These are phyloP conservation scores for Narthecium ossifragum DNA, from an alignment of 106 monocot species.

Conservation along the genomic window DNA sequence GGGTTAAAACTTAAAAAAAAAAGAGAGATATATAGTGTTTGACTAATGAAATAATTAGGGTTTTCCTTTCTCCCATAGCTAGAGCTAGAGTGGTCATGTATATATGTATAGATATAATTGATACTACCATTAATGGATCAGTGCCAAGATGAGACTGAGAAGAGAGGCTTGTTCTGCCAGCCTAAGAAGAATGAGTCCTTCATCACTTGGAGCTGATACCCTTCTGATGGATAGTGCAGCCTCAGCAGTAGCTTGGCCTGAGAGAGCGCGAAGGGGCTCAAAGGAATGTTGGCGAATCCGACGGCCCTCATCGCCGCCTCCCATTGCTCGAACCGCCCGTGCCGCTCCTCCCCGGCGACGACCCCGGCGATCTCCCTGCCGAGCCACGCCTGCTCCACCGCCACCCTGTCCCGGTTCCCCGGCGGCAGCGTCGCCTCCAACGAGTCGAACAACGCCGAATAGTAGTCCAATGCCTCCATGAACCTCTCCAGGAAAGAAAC, in stretches of 20 bases:
- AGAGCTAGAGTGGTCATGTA: background rate
- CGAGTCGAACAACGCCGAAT: constrained; percentile 80
- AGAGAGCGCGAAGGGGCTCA: constrained; percentile 64
- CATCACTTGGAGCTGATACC: constrained; percentile 57
- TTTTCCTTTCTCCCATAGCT: background rate
- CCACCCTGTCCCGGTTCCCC: constrained; percentile 49
- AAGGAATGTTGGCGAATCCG: constrained; percentile 30
- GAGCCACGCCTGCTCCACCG: constrained; percentile 74
- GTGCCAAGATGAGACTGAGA: constrained; percentile 97
- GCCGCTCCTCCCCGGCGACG: constrained; percentile 42
- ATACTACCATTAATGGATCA: constrained; percentile 7
- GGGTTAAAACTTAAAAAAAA: no score
- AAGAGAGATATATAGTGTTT: constrained; percentile 6
- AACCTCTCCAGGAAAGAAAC: constrained; percentile 51
- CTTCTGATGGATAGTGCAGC: constrained; percentile 89
- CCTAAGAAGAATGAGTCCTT: constrained; percentile 75
- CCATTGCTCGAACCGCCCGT: constrained; percentile 63
- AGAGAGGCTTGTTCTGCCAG: constrained; percentile 75
- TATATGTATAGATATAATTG: no score
- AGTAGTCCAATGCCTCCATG: constrained; percentile 61
- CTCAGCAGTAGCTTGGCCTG: constrained; percentile 82
- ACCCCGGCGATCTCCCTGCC: constrained; percentile 65
- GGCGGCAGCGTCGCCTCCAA: constrained; percentile 89
- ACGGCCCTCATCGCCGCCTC: constrained; percentile 36
- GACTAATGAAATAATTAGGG: constrained; percentile 10